A percentile compares a stretch with the other conserved stretches of the same genome.
phyloP scores from a whole-genome alignment of 306 rosid genomes.

The Spatholobus suberectus region DNA sequence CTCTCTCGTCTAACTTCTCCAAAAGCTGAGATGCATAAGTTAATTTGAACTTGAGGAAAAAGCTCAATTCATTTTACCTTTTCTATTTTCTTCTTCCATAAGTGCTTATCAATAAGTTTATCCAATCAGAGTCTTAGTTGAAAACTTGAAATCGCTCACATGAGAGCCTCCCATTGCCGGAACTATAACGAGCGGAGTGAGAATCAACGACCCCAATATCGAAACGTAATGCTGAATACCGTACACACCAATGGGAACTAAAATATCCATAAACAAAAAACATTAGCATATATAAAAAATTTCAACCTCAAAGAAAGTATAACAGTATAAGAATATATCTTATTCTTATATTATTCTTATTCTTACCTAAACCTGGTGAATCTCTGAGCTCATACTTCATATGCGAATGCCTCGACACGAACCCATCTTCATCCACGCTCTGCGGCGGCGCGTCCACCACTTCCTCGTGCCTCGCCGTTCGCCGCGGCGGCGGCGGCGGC shows the following conservation, averaged over 20 bases:
- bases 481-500: conserved; percentile 48
- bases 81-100: background rate
- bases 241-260: conserved; percentile 90
- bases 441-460: conserved; percentile 67
- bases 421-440: conserved; percentile 65
- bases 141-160: conserved; percentile 59
- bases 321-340: background rate
- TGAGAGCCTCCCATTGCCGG: conserved; percentile 98
- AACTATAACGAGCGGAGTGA: conserved; percentile 85
- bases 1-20: background rate
- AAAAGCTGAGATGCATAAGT: background rate
- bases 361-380: conserved; percentile 86
- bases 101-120: background rate
- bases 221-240: conserved; percentile 93
- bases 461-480: conserved; percentile 64
- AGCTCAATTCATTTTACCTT: background rate
- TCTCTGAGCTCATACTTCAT: conserved; percentile 96
- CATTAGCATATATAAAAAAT: conserved; percentile 24
- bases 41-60: background rate
- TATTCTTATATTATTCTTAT: background rate
- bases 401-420: conserved; percentile 68
- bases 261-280: background rate
- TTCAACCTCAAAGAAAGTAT: background rate
- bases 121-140: background rate
- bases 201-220: conserved; percentile 93